Conservation (phyloP, 768 basidiomycete species). For the Phaeotremella fagi region DNA sequence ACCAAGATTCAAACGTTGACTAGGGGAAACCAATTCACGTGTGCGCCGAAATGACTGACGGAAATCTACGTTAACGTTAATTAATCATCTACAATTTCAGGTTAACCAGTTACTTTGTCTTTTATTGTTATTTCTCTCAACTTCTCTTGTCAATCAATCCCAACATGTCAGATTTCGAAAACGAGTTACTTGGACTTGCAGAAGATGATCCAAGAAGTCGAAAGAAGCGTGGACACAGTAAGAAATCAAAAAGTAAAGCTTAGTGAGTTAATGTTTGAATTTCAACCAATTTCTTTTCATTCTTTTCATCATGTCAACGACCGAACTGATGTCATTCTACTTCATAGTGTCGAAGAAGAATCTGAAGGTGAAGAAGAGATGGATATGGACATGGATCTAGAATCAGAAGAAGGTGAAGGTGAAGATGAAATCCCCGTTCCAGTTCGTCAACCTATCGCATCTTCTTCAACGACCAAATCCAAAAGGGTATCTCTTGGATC, state of each 20-base stretch:
- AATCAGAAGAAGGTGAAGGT: conserved; percentile 19
- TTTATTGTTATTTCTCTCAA: too few species aligned
- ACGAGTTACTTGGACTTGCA: conserved; percentile 48
- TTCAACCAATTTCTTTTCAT: conserved; percentile 3
- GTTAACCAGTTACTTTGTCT: too few species aligned
- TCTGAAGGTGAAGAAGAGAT: conserved; percentile 58
- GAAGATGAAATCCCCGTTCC: not conserved
- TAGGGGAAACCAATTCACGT: too few species aligned
- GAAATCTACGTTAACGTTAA: too few species aligned
- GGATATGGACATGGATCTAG: conserved; percentile 12
- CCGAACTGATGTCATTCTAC: not conserved
- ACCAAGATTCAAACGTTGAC: too few species aligned
- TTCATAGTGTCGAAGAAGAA: conserved; percentile 12
- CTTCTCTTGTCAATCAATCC: too few species aligned
- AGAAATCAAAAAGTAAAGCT: conserved; percentile 16
- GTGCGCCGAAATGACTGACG: too few species aligned
- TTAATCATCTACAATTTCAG: too few species aligned
- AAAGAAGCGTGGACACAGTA: conserved; percentile 19
- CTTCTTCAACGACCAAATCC: conserved; percentile 6
- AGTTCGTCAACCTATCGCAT: not conserved
- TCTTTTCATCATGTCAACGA: too few species aligned
- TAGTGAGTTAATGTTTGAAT: conserved; percentile 19
- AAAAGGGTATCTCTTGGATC: conserved; percentile 47
- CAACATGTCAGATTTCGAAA: conserved; percentile 44
- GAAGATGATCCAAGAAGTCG: conserved; percentile 34